Evolutionary conservation across 1,284 basidiomycete species (phyloP).

Genomic region (Erythrobasidium hasegawianum): DNA sequence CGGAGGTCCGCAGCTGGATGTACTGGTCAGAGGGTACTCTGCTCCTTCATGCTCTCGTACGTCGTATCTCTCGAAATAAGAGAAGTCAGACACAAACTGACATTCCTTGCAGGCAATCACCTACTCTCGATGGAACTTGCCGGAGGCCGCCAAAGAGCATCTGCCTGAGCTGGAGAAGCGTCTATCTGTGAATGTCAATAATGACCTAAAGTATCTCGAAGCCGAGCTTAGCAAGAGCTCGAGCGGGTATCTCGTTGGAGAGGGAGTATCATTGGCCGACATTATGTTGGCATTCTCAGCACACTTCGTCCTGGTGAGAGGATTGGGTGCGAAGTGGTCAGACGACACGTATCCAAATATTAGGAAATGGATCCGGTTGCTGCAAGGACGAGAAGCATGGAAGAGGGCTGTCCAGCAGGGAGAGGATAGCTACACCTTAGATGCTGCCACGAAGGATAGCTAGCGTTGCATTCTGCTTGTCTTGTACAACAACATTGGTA

Average conservation of each 20-base stretch:
- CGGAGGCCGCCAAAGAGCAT: slow-evolving; percentile 13
- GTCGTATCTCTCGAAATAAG: neutral
- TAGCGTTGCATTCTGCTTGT: too few relatives aligned
- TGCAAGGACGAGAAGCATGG: slow-evolving; percentile 20
- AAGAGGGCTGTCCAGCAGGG: slow-evolving; percentile 15
- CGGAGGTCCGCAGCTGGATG: slow-evolving; percentile 20
- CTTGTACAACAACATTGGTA: neutral
- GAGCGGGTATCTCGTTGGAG: slow-evolving; percentile 25
- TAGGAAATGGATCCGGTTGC: slow-evolving; percentile 21
- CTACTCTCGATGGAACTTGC: slow-evolving; percentile 29
- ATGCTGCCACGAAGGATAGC: neutral
- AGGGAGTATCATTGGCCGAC: slow-evolving; percentile 22
- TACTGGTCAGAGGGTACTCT: slow-evolving; percentile 14
- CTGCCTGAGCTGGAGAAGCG: slow-evolving; percentile 21
- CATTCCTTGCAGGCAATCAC: slow-evolving; percentile 17
- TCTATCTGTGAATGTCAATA: slow-evolving; percentile 9
- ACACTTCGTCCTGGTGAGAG: slow-evolving; percentile 25
- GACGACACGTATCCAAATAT: slow-evolving; percentile 15
- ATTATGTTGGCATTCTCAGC: slow-evolving; percentile 31
- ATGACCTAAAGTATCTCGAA: slow-evolving; percentile 31
- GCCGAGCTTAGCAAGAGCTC: slow-evolving; percentile 3
- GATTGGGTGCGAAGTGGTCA: slow-evolving; percentile 26
- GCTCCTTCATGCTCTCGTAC: slow-evolving; percentile 21
- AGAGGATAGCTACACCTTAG: slow-evolving; percentile 31
- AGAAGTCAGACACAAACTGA: neutral